Conservation (phyloP, 768 basidiomycete genomes). For the Boletellus sp. region DNA sequence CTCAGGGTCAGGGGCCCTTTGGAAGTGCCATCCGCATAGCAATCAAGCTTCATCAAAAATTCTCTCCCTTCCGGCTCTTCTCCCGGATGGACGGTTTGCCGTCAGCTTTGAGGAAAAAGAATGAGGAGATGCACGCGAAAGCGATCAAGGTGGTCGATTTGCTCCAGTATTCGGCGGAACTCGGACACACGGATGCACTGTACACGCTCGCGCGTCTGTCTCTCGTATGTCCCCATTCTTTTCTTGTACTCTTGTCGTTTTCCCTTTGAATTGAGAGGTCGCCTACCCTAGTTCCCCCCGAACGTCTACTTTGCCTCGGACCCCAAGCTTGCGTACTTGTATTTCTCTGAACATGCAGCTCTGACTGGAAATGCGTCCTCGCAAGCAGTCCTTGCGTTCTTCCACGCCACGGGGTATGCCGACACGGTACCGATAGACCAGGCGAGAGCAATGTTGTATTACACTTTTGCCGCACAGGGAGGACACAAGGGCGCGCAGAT, state of each 20-base stretch:
- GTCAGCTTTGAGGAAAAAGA: constrained; percentile 47
- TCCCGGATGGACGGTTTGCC: constrained; percentile 40
- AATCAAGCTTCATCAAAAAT: constrained; percentile 60
- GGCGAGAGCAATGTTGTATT: constrained; percentile 83
- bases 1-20: constrained; percentile 75
- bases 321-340: constrained; percentile 58
- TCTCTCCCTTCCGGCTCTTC: constrained; percentile 46
- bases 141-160: constrained; percentile 81
- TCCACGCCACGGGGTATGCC: constrained; percentile 82
- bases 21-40: constrained; percentile 66
- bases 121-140: constrained; percentile 65
- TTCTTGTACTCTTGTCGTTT: not conserved
- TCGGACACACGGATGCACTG: constrained; percentile 73
- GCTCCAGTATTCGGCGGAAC: constrained; percentile 73
- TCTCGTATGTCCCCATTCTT: constrained; percentile 43
- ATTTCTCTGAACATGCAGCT: constrained; percentile 59
- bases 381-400: constrained; percentile 83
- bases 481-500: constrained; percentile 87
- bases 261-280: not conserved
- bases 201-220: constrained; percentile 65
- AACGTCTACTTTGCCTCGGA: constrained; percentile 60
- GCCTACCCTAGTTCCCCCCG: constrained; percentile 60
- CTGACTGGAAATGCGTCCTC: constrained; percentile 81
- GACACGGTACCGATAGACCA: constrained; percentile 61
- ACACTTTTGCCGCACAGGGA: constrained; percentile 90